phyloP scores from a whole-genome alignment of 257 asterid genomes.

The Orobanche coerulescens region DNA sequence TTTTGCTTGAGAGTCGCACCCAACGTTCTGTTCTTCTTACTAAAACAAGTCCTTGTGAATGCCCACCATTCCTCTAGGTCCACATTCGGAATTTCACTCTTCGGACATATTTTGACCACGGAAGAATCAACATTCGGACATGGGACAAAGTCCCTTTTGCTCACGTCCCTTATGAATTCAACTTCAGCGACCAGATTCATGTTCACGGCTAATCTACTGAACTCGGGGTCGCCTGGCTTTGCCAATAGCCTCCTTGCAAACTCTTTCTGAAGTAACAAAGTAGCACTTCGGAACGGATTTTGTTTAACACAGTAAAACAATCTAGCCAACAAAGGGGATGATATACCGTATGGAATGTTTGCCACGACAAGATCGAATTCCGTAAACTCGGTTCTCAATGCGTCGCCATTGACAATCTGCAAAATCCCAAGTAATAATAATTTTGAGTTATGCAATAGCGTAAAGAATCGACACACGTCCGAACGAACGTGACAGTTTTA shows the following conservation, averaged over 20 bases:
- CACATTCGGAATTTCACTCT: constrained; percentile 45
- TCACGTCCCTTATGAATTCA: constrained; percentile 77
- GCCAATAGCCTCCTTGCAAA: constrained; percentile 75
- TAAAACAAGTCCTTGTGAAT: constrained; percentile 73
- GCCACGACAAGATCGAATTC: constrained; percentile 78
- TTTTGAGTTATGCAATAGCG: not conserved
- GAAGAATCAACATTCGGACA: constrained; percentile 86
- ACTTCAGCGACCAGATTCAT: constrained; percentile 73
- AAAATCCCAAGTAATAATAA: not conserved
- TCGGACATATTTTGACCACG: constrained; percentile 64
- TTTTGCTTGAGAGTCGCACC: constrained; percentile 89
- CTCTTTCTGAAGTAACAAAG: constrained; percentile 80
- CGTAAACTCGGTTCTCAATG: constrained; percentile 65
- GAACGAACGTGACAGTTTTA: too few relatives aligned
- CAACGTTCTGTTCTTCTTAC: constrained; percentile 75
- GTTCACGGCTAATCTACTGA: constrained; percentile 72
- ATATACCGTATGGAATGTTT: constrained; percentile 86
- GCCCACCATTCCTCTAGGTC: constrained; percentile 83
- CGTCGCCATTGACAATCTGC: constrained; percentile 73
- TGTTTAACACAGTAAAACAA: constrained; percentile 44
- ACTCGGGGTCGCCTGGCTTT: constrained; percentile 77
- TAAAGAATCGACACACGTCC: not conserved
- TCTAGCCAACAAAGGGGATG: constrained; percentile 76
- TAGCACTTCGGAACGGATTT: constrained; percentile 62
- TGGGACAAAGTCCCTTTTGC: constrained; percentile 83